These are phyloP conservation scores for Aegilops sharonensis DNA, from an alignment of 176 grass and related monocot genomes.

Conservation along the genomic window DNA sequence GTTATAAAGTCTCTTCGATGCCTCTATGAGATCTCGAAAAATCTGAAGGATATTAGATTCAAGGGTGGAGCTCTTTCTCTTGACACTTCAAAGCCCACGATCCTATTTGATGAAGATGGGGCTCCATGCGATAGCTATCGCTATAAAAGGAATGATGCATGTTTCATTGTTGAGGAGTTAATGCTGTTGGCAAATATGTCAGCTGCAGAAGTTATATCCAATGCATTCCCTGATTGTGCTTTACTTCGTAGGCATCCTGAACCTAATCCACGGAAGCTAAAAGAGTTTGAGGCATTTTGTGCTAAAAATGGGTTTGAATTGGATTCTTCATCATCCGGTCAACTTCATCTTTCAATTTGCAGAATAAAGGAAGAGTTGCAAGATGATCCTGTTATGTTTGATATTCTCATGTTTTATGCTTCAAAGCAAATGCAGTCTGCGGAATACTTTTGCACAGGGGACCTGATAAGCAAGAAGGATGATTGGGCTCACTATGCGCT, in stretches of 20 bases:
- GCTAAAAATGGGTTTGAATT: slow-evolving; percentile 78
- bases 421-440: slow-evolving; percentile 88
- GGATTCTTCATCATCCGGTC: slow-evolving; percentile 85
- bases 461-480: slow-evolving; percentile 68
- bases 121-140: slow-evolving; percentile 69
- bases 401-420: slow-evolving; percentile 97
- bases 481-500: slow-evolving; percentile 90
- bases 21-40: slow-evolving; percentile 64
- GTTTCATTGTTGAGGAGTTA: slow-evolving; percentile 87
- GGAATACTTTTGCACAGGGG: slow-evolving; percentile 79
- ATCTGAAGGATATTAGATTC: slow-evolving; percentile 83
- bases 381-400: slow-evolving; percentile 75
- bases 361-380: slow-evolving; percentile 76
- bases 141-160: slow-evolving; percentile 59
- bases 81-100: slow-evolving; percentile 70
- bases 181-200: slow-evolving; percentile 96
- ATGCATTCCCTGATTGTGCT: slow-evolving; percentile 79
- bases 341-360: slow-evolving; percentile 83
- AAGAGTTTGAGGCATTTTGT: slow-evolving; percentile 88
- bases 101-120: slow-evolving; percentile 87
- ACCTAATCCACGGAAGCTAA: slow-evolving; percentile 73
- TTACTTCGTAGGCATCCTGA: slow-evolving; percentile 89
- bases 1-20: slow-evolving; percentile 64
- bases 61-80: slow-evolving; percentile 80
- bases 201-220: slow-evolving; percentile 93